Conservation (phyloP, 768 basidiomycete species). For the Inosperma sp. region DNA sequence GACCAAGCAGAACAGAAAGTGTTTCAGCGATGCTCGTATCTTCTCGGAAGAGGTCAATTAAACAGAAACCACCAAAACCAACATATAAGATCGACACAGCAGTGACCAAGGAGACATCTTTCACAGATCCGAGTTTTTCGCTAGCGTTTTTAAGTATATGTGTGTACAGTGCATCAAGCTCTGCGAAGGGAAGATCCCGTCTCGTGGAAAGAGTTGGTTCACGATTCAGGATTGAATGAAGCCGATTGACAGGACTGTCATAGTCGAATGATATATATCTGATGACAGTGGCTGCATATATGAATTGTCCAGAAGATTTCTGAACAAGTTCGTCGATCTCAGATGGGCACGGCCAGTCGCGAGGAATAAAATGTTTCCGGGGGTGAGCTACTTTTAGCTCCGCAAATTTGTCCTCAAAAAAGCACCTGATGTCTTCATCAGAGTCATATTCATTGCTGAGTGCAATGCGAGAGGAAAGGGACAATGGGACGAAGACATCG, state of each 20-base stretch:
- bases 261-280: conserved; percentile 4
- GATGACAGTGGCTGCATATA: conserved; percentile 9
- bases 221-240: conserved; percentile 1
- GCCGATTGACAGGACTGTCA: conserved; percentile 5
- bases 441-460: conserved; percentile 8
- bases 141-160: background rate
- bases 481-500: background rate
- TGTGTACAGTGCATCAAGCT: background rate
- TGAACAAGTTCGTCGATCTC: conserved; percentile 3
- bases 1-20: background rate
- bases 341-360: conserved; percentile 2
- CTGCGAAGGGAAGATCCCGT: background rate
- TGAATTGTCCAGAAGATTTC: conserved; percentile 11
- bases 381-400: conserved; percentile 2
- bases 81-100: background rate
- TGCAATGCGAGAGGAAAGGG: background rate
- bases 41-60: background rate
- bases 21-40: background rate
- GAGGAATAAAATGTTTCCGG: background rate
- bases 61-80: background rate
- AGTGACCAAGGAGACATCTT: background rate
- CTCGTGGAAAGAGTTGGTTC: background rate
- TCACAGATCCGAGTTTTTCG: background rate
- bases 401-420: conserved; percentile 7
- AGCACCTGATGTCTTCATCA: conserved; percentile 5